Conservation (phyloP, 2,329 filamentous ascomycete genomes). For the Alternaria tenuissima region DNA sequence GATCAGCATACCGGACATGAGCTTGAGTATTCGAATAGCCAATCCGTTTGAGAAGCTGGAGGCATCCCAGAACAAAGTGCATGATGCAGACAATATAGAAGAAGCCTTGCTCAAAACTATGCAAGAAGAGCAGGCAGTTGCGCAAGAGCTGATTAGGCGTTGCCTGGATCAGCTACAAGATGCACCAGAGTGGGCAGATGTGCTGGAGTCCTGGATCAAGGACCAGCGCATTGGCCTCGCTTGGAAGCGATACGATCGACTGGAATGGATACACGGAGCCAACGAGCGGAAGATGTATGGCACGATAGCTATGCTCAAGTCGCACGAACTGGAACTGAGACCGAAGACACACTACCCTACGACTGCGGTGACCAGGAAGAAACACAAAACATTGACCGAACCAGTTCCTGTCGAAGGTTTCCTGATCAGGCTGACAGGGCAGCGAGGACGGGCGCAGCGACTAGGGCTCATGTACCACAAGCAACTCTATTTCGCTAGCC, state of each 20-base stretch:
- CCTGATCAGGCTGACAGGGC: conserved; percentile 69
- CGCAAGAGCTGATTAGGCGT: conserved; percentile 63
- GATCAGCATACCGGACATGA: conserved; percentile 70
- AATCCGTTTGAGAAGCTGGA: conserved; percentile 67
- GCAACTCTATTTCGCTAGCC: conserved; percentile 69
- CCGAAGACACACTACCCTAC: conserved; percentile 72
- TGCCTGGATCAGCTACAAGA: conserved; percentile 67
- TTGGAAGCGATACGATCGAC: conserved; percentile 73
- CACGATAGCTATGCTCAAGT: conserved; percentile 70
- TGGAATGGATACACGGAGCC: conserved; percentile 72
- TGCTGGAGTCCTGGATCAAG: conserved; percentile 66
- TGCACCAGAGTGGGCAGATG: conserved; percentile 66
- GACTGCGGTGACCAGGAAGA: conserved; percentile 52
- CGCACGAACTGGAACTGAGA: conserved; percentile 71
- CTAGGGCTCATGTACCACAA: conserved; percentile 71
- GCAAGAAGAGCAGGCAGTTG: conserved; percentile 63
- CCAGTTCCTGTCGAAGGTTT: conserved; percentile 72
- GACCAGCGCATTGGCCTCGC: conserved; percentile 69
- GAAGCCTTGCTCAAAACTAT: conserved; percentile 56
- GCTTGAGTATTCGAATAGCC: conserved; percentile 65
- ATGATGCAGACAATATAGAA: conserved; percentile 57
- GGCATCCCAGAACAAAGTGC: conserved; percentile 51
- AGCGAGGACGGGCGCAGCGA: conserved; percentile 66
- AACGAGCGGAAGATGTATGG: conserved; percentile 75
- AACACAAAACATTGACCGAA: conserved; percentile 59